Conservation (phyloP, 169 alveolate species). For the Besnoitia besnoiti region DNA sequence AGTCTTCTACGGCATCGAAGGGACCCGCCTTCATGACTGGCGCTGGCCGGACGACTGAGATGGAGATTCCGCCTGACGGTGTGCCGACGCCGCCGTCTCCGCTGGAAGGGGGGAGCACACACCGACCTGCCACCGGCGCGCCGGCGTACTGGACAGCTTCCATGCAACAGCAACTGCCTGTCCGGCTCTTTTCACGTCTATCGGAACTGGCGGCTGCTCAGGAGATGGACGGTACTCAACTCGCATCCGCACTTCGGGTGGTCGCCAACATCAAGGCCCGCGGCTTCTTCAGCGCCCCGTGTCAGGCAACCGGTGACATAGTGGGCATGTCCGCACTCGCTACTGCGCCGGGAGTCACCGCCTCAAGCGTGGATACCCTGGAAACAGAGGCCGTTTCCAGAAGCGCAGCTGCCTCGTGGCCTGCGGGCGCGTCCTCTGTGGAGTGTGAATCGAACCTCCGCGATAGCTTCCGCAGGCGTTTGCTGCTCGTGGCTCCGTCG, state of each 20-base stretch:
- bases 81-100: no score
- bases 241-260: neutral
- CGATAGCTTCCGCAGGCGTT: neutral
- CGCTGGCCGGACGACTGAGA: no score
- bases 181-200: neutral
- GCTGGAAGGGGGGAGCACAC: no score
- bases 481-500: constrained; percentile 5
- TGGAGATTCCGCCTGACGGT: no score
- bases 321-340: neutral
- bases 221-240: neutral
- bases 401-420: neutral
- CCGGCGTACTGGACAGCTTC: neutral
- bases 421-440: neutral
- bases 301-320: neutral
- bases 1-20: no score
- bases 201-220: neutral
- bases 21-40: no score
- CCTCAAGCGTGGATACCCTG: neutral
- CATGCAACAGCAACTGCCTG: neutral
- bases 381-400: neutral
- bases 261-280: neutral
- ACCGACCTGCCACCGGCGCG: neutral
- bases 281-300: neutral
- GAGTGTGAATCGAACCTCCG: neutral
- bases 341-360: neutral